Evolutionary conservation across 768 basidiomycete species (phyloP).

Genomic region (Myochromella boudieri): DNA sequence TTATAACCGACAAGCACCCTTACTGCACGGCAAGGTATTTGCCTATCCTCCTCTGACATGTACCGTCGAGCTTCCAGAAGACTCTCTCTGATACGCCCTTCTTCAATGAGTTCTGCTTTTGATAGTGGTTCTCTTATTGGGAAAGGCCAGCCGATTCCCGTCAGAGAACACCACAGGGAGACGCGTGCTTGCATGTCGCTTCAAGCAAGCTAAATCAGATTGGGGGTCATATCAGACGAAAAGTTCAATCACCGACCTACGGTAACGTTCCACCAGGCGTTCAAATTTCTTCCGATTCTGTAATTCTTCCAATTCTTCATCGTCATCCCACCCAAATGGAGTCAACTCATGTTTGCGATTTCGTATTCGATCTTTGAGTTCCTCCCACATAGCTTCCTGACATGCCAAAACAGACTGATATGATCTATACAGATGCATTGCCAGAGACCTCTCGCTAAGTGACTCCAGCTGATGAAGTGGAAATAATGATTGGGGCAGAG

Average conservation of each 20-base stretch:
- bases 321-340: slow-evolving; percentile 71
- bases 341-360: slow-evolving; percentile 53
- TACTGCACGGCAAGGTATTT: slow-evolving; percentile 56
- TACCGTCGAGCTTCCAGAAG: slow-evolving; percentile 57
- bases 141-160: slow-evolving; percentile 55
- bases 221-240: neutral
- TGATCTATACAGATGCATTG: slow-evolving; percentile 70
- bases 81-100: slow-evolving; percentile 58
- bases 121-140: slow-evolving; percentile 62
- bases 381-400: slow-evolving; percentile 79
- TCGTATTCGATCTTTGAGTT: slow-evolving; percentile 59
- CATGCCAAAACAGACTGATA: slow-evolving; percentile 63
- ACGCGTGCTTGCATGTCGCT: slow-evolving; percentile 70
- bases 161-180: slow-evolving; percentile 63
- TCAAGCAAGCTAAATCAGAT: slow-evolving; percentile 2
- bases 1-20: slow-evolving; percentile 66
- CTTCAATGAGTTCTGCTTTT: slow-evolving; percentile 70
- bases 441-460: slow-evolving; percentile 59
- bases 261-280: slow-evolving; percentile 55
- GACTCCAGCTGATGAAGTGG: slow-evolving; percentile 41
- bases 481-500: slow-evolving; percentile 35
- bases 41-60: slow-evolving; percentile 51
- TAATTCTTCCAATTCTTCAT: slow-evolving; percentile 58
- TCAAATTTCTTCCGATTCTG: slow-evolving; percentile 61
- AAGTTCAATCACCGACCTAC: slow-evolving; percentile 38